A percentile compares a stretch with the other conserved stretches of the same genome.
Evolutionary conservation across 2,329 filamentous ascomycete genomes (phyloP).

Genomic region (Aspergillus chevalieri): DNA sequence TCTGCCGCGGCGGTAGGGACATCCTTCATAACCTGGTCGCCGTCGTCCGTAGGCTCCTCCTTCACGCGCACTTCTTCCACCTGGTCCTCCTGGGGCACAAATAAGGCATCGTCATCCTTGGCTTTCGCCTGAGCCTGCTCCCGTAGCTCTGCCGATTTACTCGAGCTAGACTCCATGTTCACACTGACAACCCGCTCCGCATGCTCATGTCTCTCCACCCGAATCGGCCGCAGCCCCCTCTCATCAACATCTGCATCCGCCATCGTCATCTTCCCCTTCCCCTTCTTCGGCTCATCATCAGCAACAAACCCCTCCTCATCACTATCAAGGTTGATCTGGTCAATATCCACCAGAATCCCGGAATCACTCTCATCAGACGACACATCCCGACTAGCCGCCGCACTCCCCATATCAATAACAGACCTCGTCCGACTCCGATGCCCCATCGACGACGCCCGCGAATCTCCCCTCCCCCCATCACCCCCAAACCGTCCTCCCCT

Average conservation of each 20-base stretch:
- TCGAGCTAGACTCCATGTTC: conserved; percentile 48
- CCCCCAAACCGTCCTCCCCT: conserved; percentile 12
- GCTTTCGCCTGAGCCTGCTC: conserved; percentile 28
- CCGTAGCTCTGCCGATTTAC: conserved; percentile 38
- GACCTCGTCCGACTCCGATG: conserved; percentile 22
- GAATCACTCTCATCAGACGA: conserved; percentile 43
- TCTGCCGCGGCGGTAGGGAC: conserved; percentile 22
- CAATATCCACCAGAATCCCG: conserved; percentile 48
- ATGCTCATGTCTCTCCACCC: conserved; percentile 52
- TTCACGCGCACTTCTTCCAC: conserved; percentile 42
- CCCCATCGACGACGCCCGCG: conserved; percentile 23
- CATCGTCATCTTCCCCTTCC: conserved; percentile 30
- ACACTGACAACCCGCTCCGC: conserved; percentile 49
- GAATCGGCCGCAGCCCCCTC: conserved; percentile 44
- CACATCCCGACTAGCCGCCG: conserved; percentile 19
- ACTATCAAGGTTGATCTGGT: conserved; percentile 51
- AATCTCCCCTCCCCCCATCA: conserved; percentile 4
- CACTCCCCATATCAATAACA: conserved; percentile 19
- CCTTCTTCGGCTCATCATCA: conserved; percentile 21
- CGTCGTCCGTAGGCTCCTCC: conserved; percentile 48
- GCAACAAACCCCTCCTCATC: conserved; percentile 43
- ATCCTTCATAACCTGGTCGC: conserved; percentile 34
- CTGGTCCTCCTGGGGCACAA: conserved; percentile 27
- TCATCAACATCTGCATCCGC: conserved; percentile 14
- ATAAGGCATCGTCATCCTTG: conserved; percentile 27